phyloP scores from a whole-genome alignment of 2,329 filamentous ascomycete genomes.

The Colletotrichum sp. region DNA sequence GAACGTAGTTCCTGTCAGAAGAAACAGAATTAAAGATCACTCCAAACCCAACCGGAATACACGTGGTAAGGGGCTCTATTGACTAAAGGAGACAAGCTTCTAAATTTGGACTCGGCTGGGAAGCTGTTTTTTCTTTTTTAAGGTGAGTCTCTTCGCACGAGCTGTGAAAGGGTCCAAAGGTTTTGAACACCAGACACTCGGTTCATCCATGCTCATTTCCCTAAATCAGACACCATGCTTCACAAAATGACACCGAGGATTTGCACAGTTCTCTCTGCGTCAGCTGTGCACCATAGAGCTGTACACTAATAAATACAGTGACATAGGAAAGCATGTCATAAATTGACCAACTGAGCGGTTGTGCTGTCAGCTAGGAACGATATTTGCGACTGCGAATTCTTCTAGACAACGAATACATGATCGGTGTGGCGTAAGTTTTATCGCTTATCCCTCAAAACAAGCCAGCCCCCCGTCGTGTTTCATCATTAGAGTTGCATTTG shows the following conservation, averaged over 20 bases:
- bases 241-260: not conserved
- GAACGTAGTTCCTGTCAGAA: not conserved
- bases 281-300: not conserved
- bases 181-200: not conserved
- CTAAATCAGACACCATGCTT: not conserved
- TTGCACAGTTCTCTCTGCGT: not conserved
- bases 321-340: not conserved
- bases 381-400: not conserved
- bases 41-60: not conserved
- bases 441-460: too few species aligned
- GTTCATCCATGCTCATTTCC: not conserved
- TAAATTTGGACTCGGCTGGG: not conserved
- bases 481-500: not conserved
- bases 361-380: not conserved
- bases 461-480: not conserved
- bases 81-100: not conserved
- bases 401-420: not conserved
- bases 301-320: not conserved
- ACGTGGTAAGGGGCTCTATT: not conserved
- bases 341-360: not conserved
- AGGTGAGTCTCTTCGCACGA: not conserved
- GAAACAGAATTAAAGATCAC: not conserved
- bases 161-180: not conserved
- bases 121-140: not conserved
- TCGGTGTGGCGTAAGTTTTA: too few species aligned